Evolutionary conservation across 73 alveolate genomes (phyloP).

Genomic region (Blepharisma japonicum): DNA sequence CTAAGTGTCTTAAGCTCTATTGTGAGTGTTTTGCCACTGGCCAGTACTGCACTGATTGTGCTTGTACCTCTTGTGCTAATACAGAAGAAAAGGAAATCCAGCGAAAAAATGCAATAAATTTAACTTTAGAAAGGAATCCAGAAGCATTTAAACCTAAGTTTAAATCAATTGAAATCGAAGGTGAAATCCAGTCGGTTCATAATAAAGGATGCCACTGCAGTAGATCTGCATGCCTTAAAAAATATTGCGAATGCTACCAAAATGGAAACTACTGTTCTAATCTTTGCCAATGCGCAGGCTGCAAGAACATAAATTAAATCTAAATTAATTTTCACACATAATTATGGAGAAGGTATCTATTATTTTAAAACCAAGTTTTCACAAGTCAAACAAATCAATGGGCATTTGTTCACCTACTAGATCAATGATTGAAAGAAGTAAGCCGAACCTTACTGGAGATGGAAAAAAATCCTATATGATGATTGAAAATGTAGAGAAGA

Average conservation of each 20-base stretch:
- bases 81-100: constrained; percentile 52
- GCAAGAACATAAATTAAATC: constrained; percentile 52
- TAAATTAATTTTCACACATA: too few relatives aligned
- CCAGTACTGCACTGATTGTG: constrained; percentile 56
- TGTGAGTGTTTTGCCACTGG: constrained; percentile 77
- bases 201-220: constrained; percentile 87
- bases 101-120: constrained; percentile 36
- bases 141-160: constrained; percentile 67
- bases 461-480: too few relatives aligned
- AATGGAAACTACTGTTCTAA: constrained; percentile 71
- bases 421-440: too few relatives aligned
- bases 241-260: constrained; percentile 90
- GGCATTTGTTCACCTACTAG: too few relatives aligned
- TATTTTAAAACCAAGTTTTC: too few relatives aligned
- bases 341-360: too few relatives aligned
- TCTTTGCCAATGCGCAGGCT: constrained; percentile 78
- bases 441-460: too few relatives aligned
- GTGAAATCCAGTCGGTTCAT: constrained; percentile 29
- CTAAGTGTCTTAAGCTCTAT: constrained; percentile 69
- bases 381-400: too few relatives aligned
- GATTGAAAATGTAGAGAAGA: too few relatives aligned
- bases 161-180: neutral
- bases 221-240: constrained; percentile 83
- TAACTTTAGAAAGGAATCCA: constrained; percentile 52
- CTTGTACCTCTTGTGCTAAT: constrained; percentile 65